Base-by-base conservation (phyloP, 2,329 filamentous ascomycete species). In the Colletotrichum aenigma region DNA sequence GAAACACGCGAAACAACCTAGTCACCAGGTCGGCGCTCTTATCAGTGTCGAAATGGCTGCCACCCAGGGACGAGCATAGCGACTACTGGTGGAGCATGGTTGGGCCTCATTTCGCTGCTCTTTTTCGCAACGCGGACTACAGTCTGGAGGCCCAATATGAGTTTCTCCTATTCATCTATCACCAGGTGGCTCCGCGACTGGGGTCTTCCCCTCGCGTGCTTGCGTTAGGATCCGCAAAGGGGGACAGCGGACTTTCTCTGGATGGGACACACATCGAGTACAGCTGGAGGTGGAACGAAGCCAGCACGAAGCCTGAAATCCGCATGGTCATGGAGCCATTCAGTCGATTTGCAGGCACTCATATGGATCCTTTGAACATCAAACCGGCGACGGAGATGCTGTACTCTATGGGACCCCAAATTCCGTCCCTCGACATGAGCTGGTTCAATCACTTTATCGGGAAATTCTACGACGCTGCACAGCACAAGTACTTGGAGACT, bases 361-460 rank as follows among this genome's bases (percentile, higher is more conserved):
- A 68, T 28, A 55, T 73, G 70, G 70, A 73, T 34, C 70, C 70
- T 9, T 18, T 73, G 21, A 73, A 73, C 36, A 60, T 73, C 34
- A 68, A 52, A 30, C 70, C 70, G 6, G 55, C 70, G 1, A 69
- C 56, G 1, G 70, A 73, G 4, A 61, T 34, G 36, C 65, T 73
- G 6, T 69, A 69, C 16, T 52, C 64, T 9, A 73, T 73, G 64
- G 55, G 7, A 1, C 26, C 70, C 12, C 70, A 62, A 24, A 28
- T 68, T 6, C 38, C 52, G 4, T 68, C 70, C 9, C 70, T 73
- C 24, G 64, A 73, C 65, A 69, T 73, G 70, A 38, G 34, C 30
- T 24, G 69, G 5, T 73, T 73, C 21, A 62, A 73, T n/a, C 70
- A 73, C 9, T 73, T 73, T 24, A n/a, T 73, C 3, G 55, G 26